A percentile compares a stretch with the other conserved stretches of the same genome.
phyloP scores from a whole-genome alignment of 2,329 filamentous ascomycete genomes.

The Penicillium sp. region DNA sequence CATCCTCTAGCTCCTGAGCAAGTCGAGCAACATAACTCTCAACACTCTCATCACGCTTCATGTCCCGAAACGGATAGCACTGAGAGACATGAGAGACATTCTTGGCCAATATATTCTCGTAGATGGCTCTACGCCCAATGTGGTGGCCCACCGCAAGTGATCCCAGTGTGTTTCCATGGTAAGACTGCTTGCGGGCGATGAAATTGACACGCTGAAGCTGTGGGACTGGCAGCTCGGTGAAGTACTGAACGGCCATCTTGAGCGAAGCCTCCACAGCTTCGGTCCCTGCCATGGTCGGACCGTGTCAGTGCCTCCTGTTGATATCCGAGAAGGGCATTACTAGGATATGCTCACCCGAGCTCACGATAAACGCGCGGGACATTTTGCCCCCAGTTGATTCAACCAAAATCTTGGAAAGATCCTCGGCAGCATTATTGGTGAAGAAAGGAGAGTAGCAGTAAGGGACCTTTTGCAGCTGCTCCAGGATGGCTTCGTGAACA shows the following conservation, averaged over 20 bases:
- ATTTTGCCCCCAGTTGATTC: constrained; percentile 52
- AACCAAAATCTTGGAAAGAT: constrained; percentile 49
- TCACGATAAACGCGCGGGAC: constrained; percentile 54
- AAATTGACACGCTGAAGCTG: constrained; percentile 56
- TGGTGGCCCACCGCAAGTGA: constrained; percentile 65
- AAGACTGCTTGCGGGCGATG: constrained; percentile 62
- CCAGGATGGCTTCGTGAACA: constrained; percentile 57
- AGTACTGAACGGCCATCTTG: constrained; percentile 65
- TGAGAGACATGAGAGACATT: constrained; percentile 60
- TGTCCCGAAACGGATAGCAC: constrained; percentile 62
- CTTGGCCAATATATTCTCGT: constrained; percentile 55
- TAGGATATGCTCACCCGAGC: constrained; percentile 52
- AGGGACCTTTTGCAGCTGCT: constrained; percentile 56
- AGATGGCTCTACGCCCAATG: constrained; percentile 56
- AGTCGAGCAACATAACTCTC: constrained; percentile 58
- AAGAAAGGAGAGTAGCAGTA: constrained; percentile 60
- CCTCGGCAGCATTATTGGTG: constrained; percentile 51
- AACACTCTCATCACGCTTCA: constrained; percentile 49
- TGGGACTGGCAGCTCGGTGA: constrained; percentile 51
- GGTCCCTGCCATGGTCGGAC: constrained; percentile 45
- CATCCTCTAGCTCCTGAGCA: constrained; percentile 61
- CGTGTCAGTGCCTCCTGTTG: no score
- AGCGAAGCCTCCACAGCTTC: constrained; percentile 66
- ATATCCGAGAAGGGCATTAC: no score
- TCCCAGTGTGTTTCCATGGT: constrained; percentile 68